These are phyloP conservation scores for Fraxinus paxiana DNA, from an alignment of 305 asterid genomes.

Conservation along the genomic window DNA sequence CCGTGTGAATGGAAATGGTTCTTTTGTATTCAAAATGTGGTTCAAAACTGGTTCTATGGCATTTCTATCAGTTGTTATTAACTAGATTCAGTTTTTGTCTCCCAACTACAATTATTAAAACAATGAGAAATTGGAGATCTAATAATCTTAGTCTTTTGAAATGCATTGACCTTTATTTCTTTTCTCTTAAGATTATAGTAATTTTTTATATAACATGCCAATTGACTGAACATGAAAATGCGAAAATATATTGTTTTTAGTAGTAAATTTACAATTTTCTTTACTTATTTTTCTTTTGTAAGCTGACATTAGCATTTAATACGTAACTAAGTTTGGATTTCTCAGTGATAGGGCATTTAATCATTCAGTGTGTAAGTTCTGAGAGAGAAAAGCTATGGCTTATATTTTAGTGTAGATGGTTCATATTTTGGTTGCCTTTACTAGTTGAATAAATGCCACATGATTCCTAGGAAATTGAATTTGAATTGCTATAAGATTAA, in stretches of 20 bases:
- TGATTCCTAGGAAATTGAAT: slow-evolving; percentile 10
- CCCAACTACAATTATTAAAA: background rate
- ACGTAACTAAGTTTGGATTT: background rate
- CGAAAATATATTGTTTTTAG: background rate
- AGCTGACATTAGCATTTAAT: background rate
- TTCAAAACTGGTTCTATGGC: background rate
- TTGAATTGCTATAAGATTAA: background rate
- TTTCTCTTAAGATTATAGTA: background rate
- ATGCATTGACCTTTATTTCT: background rate
- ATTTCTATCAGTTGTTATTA: background rate
- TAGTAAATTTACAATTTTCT: background rate
- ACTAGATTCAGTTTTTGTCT: slow-evolving; percentile 5
- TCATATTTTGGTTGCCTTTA: slow-evolving; percentile 6
- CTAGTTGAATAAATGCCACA: background rate
- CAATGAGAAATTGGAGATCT: slow-evolving; percentile 6
- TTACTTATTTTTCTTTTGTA: background rate
- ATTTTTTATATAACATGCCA: background rate
- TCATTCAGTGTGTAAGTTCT: background rate
- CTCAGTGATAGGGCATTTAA: background rate
- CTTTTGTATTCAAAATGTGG: background rate
- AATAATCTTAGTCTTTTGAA: background rate
- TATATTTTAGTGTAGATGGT: background rate
- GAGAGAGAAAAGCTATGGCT: background rate
- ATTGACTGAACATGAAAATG: background rate
- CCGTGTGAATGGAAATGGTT: background rate